A percentile compares a stretch with the other conserved stretches of the same genome.
phyloP scores from a whole-genome alignment of 805 yeast genomes.

The Lipomyces japonicus region DNA sequence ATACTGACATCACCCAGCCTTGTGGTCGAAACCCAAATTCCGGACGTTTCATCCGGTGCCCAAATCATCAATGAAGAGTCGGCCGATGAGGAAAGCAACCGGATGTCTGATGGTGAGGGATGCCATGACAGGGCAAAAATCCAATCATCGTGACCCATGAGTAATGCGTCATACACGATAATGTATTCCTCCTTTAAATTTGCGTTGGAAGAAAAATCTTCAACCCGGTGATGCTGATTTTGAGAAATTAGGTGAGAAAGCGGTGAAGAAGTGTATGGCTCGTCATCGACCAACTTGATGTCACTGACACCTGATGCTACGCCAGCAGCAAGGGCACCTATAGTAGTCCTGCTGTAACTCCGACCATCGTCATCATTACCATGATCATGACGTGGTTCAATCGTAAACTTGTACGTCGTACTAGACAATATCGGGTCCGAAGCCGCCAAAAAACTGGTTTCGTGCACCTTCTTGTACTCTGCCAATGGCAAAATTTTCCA shows the following conservation, averaged over 20 bases:
- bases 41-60: constrained; percentile 82
- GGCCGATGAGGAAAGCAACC: constrained; percentile 79
- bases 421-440: constrained; percentile 19
- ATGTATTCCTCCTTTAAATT: constrained; percentile 35
- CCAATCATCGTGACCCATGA: constrained; percentile 99
- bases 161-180: constrained; percentile 81
- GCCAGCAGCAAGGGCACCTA: too few species aligned
- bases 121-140: constrained; percentile 82
- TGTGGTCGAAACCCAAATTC: constrained; percentile 80
- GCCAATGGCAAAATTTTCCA: constrained; percentile 50
- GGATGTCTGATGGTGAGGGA: constrained; percentile 47
- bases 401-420: constrained; percentile 16
- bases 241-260: not conserved
- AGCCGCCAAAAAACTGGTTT: constrained; percentile 5
- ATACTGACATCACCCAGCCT: constrained; percentile 89
- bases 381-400: not conserved
- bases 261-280: not conserved
- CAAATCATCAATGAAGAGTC: constrained; percentile 92
- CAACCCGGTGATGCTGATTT: not conserved
- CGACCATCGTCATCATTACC: not conserved
- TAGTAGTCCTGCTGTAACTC: too few species aligned
- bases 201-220: constrained; percentile 15
- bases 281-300: not conserved
- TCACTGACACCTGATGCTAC: not conserved
- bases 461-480: constrained; percentile 7